These are phyloP conservation scores for Cercospora brassicicola DNA, from an alignment of 2,329 filamentous ascomycete species.

Conservation along the genomic window DNA sequence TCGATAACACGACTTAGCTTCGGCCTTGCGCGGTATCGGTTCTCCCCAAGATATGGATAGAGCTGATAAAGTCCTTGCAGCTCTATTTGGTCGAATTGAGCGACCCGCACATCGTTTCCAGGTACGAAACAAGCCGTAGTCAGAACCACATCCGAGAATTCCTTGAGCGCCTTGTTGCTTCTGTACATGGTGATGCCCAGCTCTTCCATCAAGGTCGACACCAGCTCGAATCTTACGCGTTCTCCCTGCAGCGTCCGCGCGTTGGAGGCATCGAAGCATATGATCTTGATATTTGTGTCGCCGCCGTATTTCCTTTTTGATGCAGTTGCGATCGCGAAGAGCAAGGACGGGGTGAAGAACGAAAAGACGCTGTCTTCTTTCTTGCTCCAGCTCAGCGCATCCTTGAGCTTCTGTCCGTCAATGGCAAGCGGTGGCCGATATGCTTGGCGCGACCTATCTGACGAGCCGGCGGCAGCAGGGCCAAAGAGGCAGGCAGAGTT, in stretches of 20 bases:
- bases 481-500: slow-evolving; percentile 14
- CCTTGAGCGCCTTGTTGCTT: background rate
- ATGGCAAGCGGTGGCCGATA: background rate
- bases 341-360: slow-evolving; percentile 19
- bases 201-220: slow-evolving; percentile 2
- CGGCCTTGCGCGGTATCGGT: background rate
- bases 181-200: background rate
- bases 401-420: slow-evolving; percentile 2
- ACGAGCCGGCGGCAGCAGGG: slow-evolving; percentile 1
- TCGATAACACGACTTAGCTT: slow-evolving; percentile 5
- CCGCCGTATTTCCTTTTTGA: background rate
- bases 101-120: slow-evolving; percentile 3
- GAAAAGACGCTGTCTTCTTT: slow-evolving; percentile 7
- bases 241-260: slow-evolving; percentile 4
- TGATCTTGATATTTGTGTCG: slow-evolving; percentile 13
- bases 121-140: slow-evolving; percentile 12
- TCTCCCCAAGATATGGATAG: slow-evolving; percentile 11
- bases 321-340: slow-evolving; percentile 16
- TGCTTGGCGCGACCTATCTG: background rate
- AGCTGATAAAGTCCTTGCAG: slow-evolving; percentile 12
- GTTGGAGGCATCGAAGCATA: slow-evolving; percentile 1
- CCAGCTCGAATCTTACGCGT: slow-evolving; percentile 1
- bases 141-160: slow-evolving; percentile 11
- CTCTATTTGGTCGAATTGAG: slow-evolving; percentile 4
- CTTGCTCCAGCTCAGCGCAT: slow-evolving; percentile 13